Evolutionary conservation across 169 alveolate genomes (phyloP), one percentile per base, ranked within the genome.

Genomic region (Toxoplasma gondii): DNA sequence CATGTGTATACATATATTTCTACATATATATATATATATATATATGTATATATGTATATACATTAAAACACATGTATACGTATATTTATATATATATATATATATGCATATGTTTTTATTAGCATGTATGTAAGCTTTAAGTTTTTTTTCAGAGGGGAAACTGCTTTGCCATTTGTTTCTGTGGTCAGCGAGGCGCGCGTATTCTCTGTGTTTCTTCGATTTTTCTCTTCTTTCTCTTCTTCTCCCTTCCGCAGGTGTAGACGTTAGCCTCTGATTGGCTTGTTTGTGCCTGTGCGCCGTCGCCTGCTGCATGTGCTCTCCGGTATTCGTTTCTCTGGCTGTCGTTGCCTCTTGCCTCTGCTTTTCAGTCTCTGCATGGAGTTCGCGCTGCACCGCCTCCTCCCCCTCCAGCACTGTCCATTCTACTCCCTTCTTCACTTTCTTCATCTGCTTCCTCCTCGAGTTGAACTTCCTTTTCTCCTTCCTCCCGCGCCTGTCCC

Each of bases 371-470:
- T 78, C 45, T n/a, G n/a, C 86, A 78, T 78, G 86, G 86, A 78
- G 86, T 78, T 78, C 45, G 86, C 86, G 49, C 10, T 78, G 45
- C 86, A 78, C 43, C 86, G 86, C 9, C 86, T 78, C 22, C 86
- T 78, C 2, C 86, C 86, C 22, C 86, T 78, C 44, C 45, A 78
- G 2, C 86, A 78, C 45, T 78, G 86, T 27, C 86, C 44, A 12
- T 78, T 78, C 44, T 78, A 78, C 45, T 36, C 86, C 29, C 29
- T n/a, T n/a, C 86, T 78, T 19, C 86, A 78, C 24, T 78, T 78
- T n/a, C 39, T 78, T 38, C 86, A 78, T n/a, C 86, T 78, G 9
- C 86, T 78, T n/a, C 92, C 64, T 12, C 92, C 92, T 9, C n/a
- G 54, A 4, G 31, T 36, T 7, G 54, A 19, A 19, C 78, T 54